Percentiles rank a stretch among this genome's conserved stretches.
These are phyloP conservation scores for Kwoniella dejecticola DNA, from an alignment of 768 basidiomycete species.

Conservation along the genomic window DNA sequence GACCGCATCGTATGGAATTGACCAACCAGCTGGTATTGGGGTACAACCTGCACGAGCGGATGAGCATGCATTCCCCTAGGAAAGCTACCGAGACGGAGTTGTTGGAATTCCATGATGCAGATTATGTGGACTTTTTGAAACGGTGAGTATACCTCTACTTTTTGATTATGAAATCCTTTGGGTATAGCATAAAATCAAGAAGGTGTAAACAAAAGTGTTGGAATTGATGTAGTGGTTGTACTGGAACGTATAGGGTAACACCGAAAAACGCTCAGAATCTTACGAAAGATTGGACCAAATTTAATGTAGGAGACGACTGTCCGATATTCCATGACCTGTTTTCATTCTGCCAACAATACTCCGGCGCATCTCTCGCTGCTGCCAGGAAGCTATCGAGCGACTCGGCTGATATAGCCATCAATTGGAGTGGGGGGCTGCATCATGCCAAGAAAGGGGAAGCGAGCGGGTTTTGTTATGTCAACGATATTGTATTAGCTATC, in stretches of 20 bases:
- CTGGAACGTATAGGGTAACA: too few species aligned
- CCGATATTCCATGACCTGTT: constrained; percentile 94
- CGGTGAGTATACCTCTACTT: constrained; percentile 60
- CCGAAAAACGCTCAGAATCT: constrained; percentile 62
- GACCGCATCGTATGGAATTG: constrained; percentile 90
- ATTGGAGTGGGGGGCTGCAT: constrained; percentile 98
- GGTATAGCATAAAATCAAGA: background rate
- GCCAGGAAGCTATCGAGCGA: constrained; percentile 84
- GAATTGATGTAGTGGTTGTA: too few species aligned
- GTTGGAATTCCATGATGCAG: constrained; percentile 86
- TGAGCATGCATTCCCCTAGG: constrained; percentile 89
- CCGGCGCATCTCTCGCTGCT: constrained; percentile 87
- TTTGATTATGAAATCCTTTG: background rate
- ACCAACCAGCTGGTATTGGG: constrained; percentile 95
- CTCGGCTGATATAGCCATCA: constrained; percentile 92
- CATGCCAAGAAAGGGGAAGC: constrained; percentile 98
- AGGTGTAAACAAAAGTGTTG: background rate
- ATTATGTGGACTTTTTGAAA: constrained; percentile 95
- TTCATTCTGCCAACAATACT: constrained; percentile 90
- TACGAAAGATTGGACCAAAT: constrained; percentile 61
- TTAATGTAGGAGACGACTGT: constrained; percentile 96
- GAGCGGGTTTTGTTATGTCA: constrained; percentile 97
- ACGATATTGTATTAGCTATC: constrained; percentile 93
- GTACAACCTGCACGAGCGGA: constrained; percentile 92
- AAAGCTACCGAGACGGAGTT: constrained; percentile 87